Evolutionary conservation across 176 grass and related monocot genomes (phyloP).

Genomic region (Panicum miliaceum): DNA sequence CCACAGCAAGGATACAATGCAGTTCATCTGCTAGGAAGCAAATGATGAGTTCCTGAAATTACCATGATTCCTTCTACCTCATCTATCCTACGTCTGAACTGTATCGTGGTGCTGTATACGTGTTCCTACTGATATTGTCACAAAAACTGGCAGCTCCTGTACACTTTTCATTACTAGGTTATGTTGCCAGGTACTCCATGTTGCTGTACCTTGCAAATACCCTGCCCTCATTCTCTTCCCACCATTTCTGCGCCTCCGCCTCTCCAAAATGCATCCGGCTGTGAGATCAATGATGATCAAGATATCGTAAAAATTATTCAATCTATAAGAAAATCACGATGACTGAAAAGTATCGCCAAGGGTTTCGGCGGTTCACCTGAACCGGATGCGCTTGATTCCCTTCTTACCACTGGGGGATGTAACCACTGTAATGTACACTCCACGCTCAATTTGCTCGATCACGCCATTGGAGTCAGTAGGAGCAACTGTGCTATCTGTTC

Average conservation of each 20-base stretch:
- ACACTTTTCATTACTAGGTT: neutral
- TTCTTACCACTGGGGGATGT: conserved; percentile 72
- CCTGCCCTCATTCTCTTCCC: conserved; percentile 71
- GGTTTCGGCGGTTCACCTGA: conserved; percentile 60
- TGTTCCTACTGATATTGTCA: neutral
- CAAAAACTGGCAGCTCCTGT: neutral
- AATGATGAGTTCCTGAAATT: neutral
- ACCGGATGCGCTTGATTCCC: conserved; percentile 75
- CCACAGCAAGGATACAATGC: neutral
- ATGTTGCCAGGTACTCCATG: conserved; percentile 36
- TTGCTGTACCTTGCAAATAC: conserved; percentile 64
- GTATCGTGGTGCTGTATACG: neutral
- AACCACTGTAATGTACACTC: conserved; percentile 75
- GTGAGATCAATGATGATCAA: conserved; percentile 30
- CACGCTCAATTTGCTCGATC: conserved; percentile 70
- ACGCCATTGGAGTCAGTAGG: conserved; percentile 49
- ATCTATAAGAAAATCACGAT: neutral
- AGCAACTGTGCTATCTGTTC: conserved; percentile 28
- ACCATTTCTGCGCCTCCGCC: conserved; percentile 82
- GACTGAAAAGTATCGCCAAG: neutral
- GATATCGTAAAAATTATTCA: neutral
- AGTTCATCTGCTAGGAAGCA: neutral
- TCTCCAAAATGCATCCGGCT: conserved; percentile 92
- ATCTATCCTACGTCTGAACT: neutral
- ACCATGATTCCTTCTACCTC: neutral